Evolutionary conservation across 495 filamentous ascomycete species (phyloP).

Genomic region (Penicillium diatomitis): DNA sequence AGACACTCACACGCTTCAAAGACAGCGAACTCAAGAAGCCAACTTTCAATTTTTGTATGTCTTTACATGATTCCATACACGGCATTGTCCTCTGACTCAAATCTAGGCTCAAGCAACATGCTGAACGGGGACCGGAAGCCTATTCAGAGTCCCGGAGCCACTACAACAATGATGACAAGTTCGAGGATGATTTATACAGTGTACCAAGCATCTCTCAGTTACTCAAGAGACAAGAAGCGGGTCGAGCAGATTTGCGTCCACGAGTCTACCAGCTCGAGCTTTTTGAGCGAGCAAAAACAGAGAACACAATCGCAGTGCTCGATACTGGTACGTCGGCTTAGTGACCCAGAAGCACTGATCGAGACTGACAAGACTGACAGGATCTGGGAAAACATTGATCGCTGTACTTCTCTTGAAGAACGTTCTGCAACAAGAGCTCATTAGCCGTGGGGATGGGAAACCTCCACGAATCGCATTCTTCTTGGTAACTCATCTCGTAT

Average conservation of each 20-base stretch:
- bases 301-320: conserved; percentile 92
- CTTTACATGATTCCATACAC: neutral
- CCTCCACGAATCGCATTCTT: conserved; percentile 70
- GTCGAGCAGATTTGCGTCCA: conserved; percentile 50
- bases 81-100: neutral
- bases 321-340: conserved; percentile 57
- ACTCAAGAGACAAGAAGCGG: conserved; percentile 33
- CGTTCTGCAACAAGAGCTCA: conserved; percentile 68
- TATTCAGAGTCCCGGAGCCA: conserved; percentile 11
- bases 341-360: too few species aligned
- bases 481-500: conserved; percentile 39
- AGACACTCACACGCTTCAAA: conserved; percentile 30
- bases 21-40: conserved; percentile 40
- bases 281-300: conserved; percentile 76
- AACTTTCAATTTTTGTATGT: conserved; percentile 46
- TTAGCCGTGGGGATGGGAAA: conserved; percentile 52
- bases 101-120: conserved; percentile 32
- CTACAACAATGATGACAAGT: neutral
- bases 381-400: conserved; percentile 95
- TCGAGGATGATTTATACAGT: conserved; percentile 4
- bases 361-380: conserved; percentile 26
- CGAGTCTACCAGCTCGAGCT: conserved; percentile 90
- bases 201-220: conserved; percentile 35
- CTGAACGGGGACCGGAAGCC: conserved; percentile 21
- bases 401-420: conserved; percentile 79